A percentile compares a stretch with the other conserved stretches of the same genome.
Evolutionary conservation across 2,329 filamentous ascomycete genomes (phyloP).

Genomic region (Didymosphaeria variabile): DNA sequence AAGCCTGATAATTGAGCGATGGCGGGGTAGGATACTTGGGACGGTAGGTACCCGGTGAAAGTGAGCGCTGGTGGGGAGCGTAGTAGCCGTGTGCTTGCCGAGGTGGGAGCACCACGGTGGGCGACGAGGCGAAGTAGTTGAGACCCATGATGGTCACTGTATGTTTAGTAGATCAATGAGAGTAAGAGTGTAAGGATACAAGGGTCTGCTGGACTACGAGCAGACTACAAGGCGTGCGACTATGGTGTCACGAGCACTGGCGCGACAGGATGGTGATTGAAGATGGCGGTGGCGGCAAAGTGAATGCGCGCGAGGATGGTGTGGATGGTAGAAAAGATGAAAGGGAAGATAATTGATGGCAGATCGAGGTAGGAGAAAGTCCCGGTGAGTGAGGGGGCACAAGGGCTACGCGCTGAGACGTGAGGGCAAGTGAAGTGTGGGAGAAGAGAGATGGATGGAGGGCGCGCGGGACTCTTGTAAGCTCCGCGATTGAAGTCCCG

Average conservation of each 20-base stretch:
- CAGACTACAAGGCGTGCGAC: conserved; percentile 41
- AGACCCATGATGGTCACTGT: conserved; percentile 55
- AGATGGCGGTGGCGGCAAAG: conserved; percentile 29
- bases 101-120: conserved; percentile 57
- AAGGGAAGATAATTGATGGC: conserved; percentile 26
- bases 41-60: conserved; percentile 48
- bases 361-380: conserved; percentile 25
- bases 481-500: conserved; percentile 40
- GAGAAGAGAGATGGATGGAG: conserved; percentile 46
- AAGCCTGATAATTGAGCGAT: conserved; percentile 55
- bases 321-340: conserved; percentile 19
- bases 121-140: conserved; percentile 58
- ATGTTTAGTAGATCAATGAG: conserved; percentile 50
- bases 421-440: conserved; percentile 44
- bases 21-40: conserved; percentile 53
- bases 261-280: conserved; percentile 34
- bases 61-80: conserved; percentile 43
- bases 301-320: conserved; percentile 24
- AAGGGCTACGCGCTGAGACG: conserved; percentile 29
- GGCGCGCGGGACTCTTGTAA: conserved; percentile 48
- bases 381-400: conserved; percentile 20
- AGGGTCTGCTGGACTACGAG: conserved; percentile 37
- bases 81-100: conserved; percentile 50
- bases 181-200: conserved; percentile 44
- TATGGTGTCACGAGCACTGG: conserved; percentile 30